Conservation (phyloP, 495 filamentous ascomycete genomes). For the Xylaria sp. region DNA sequence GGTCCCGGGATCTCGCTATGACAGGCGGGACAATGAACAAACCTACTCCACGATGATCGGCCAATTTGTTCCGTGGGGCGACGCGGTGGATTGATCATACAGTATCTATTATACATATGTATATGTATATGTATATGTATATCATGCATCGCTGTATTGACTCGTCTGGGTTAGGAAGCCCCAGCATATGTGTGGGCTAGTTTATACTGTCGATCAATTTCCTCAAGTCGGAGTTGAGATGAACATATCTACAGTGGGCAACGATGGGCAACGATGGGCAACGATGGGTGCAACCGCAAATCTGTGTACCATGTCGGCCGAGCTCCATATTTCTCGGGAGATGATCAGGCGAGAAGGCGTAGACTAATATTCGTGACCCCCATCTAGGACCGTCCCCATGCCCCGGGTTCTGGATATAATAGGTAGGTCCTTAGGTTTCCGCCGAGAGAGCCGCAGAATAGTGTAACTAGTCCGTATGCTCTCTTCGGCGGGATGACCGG, state of each 20-base stretch:
- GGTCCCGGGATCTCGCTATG: background rate
- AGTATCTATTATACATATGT: too few species aligned
- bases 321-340: conserved; percentile 7
- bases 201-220: background rate
- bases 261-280: background rate
- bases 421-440: conserved; percentile 5
- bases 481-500: background rate
- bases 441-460: conserved; percentile 12
- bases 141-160: background rate
- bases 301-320: background rate
- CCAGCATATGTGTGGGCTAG: background rate
- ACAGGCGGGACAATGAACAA: background rate
- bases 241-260: background rate
- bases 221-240: background rate
- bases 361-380: background rate
- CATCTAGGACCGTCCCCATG: background rate
- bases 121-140: background rate
- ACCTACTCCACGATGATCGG: background rate
- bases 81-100: too few species aligned
- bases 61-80: background rate
- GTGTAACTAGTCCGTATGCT: background rate
- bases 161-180: background rate
- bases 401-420: conserved; percentile 7
- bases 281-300: background rate
- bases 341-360: background rate